Conservation (phyloP, 176 grass and related monocot species). For the Rhynchospora breviuscula region DNA sequence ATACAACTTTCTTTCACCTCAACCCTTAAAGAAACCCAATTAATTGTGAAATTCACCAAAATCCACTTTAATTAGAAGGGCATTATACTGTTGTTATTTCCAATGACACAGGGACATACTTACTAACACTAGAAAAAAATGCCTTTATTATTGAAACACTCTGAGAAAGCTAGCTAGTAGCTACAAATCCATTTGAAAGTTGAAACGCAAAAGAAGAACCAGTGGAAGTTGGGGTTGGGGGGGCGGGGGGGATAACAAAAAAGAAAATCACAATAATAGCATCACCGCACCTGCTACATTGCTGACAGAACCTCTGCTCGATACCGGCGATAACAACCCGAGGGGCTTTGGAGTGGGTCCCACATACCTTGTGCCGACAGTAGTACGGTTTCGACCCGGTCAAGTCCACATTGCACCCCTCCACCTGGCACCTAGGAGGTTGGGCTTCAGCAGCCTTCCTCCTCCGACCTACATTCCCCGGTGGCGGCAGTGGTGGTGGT, state of each 20-base stretch:
- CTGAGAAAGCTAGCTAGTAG: neutral
- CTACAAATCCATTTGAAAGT: neutral
- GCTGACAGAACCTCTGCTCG: constrained; percentile 78
- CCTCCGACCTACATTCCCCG: neutral
- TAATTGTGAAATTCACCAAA: neutral
- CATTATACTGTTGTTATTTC: neutral
- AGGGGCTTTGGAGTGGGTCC: constrained; percentile 56
- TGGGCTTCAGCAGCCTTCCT: constrained; percentile 22
- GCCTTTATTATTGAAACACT: neutral
- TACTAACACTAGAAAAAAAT: neutral
- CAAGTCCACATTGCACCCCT: constrained; percentile 70
- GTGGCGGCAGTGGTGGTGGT: neutral
- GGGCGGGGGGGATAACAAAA: too few relatives aligned
- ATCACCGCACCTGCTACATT: constrained; percentile 63
- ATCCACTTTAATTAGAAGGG: neutral
- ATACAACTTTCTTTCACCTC: neutral
- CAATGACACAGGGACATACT: neutral
- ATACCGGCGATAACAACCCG: constrained; percentile 51
- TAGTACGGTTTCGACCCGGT: constrained; percentile 63
- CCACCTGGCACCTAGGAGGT: constrained; percentile 65
- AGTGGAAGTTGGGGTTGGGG: too few relatives aligned
- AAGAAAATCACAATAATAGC: neutral
- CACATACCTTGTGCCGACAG: constrained; percentile 75
- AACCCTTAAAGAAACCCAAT: neutral
- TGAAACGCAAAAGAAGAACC: neutral